A percentile compares a stretch with the other conserved stretches of the same genome.
Evolutionary conservation across 1,139 yeast species (phyloP).

Genomic region (Geotrichum siamense): DNA sequence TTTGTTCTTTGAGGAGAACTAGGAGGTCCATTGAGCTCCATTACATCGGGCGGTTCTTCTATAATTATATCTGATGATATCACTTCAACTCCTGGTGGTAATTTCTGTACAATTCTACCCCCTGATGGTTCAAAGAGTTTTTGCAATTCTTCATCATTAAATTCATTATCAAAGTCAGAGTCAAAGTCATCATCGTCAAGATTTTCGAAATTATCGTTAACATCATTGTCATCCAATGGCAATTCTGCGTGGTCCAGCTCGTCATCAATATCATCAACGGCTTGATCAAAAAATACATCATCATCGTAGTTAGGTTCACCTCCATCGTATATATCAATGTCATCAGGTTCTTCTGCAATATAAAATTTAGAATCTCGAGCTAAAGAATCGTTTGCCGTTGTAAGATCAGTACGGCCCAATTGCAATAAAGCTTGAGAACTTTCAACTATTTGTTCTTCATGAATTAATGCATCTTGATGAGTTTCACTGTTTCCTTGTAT

Average conservation of each 20-base stretch:
- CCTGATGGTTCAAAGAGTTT: background rate
- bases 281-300: background rate
- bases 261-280: background rate
- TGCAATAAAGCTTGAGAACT: background rate
- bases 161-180: constrained; percentile 5
- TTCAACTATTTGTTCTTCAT: background rate
- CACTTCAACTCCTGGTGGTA: constrained; percentile 11
- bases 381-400: background rate
- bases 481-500: background rate
- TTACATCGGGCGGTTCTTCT: background rate
- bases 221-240: background rate
- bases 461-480: background rate
- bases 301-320: background rate
- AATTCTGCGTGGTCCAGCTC: background rate
- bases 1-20: constrained; percentile 16
- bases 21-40: constrained; percentile 5
- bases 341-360: background rate
- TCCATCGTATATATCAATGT: background rate
- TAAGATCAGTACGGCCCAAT: background rate
- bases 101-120: background rate
- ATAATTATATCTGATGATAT: constrained; percentile 8
- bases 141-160: constrained; percentile 8
- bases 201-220: background rate
- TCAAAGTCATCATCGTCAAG: constrained; percentile 1
- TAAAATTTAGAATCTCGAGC: background rate